Evolutionary conservation across 768 basidiomycete genomes (phyloP), one percentile per base, ranked within the genome.

Genomic region (Paxillus rubicundulus): DNA sequence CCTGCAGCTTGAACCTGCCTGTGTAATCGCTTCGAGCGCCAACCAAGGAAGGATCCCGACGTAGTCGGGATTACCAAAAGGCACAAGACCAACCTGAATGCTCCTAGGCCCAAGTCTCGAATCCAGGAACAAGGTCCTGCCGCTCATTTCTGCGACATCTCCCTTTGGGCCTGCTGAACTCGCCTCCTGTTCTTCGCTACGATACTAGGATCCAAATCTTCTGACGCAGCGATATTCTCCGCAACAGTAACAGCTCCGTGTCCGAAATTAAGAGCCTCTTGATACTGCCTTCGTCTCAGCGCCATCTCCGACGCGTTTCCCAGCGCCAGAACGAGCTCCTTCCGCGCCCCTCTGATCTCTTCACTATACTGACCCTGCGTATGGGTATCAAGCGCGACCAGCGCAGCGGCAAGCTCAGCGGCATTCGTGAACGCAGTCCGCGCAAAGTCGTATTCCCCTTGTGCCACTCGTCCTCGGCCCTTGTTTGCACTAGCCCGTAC

Each of bases 1-100:
- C 72, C 69, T 94, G 90, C 89, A 91, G 93, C 65, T n/a, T n/a
- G n/a, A n/a, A n/a, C 30, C 7, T 32, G 12, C 30, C 30, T 32
- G 30, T 7, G 12, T 12, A 7, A 32, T 32, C 30, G 12, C 30
- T 32, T 12, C 30, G 30, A 32, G 7, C 9, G 30, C 7, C 9
- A 32, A 32, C 30, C 9, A 32, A 32, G 9, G 30, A 32, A 32
- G 30, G 3, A 9, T 32, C 30, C 30, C 9, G 30, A 32, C 3
- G 30, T 32, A 14, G 33, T 12, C 30, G 30, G 30, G 30, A 30
- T 9, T 9, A 33, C 33, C 30, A 33, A 13, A 13, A 33, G 13
- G 24, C 24, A 24, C 24, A 24, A 28, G 27, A 28, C 27, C 27
- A 28, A 28, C 4, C 27, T 28, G 27, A 28, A 28, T 28, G 27